Conservation (phyloP, 805 yeast species). For the Monosporozyma unispora region DNA sequence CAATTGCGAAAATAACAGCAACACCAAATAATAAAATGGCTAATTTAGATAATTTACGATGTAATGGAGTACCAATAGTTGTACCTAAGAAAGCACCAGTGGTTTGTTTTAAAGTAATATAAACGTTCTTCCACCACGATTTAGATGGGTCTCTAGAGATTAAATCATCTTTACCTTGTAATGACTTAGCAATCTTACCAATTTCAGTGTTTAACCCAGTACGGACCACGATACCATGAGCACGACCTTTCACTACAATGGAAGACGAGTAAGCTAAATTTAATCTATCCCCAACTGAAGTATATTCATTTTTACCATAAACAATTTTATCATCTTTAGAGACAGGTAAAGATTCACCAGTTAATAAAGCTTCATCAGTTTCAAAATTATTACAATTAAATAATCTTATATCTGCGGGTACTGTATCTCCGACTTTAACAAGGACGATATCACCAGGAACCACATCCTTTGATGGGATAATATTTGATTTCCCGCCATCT, state of each 20-base stretch:
- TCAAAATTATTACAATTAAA: conserved; percentile 66
- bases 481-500: conserved; percentile 52
- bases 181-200: conserved; percentile 88
- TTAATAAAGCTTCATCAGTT: conserved; percentile 86
- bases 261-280: conserved; percentile 94
- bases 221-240: conserved; percentile 85
- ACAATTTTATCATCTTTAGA: conserved; percentile 47
- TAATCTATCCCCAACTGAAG: conserved; percentile 58
- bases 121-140: conserved; percentile 32
- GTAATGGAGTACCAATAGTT: conserved; percentile 74
- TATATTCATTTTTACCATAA: conserved; percentile 21
- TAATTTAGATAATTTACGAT: conserved; percentile 62
- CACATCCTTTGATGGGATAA: conserved; percentile 69
- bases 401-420: conserved; percentile 90
- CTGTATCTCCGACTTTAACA: conserved; percentile 85
- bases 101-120: conserved; percentile 40
- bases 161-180: conserved; percentile 29
- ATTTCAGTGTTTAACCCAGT: conserved; percentile 86
- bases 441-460: conserved; percentile 95
- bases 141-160: conserved; percentile 34
- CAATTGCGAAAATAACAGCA: conserved; percentile 79
- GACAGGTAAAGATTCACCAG: conserved; percentile 91
- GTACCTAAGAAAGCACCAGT: conserved; percentile 67
- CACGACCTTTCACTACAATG: conserved; percentile 89
- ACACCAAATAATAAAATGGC: conserved; percentile 63